Percentiles rank a stretch among this genome's conserved stretches.
phyloP scores from a whole-genome alignment of 805 yeast genomes.

The Metschnikowia shivogae region DNA sequence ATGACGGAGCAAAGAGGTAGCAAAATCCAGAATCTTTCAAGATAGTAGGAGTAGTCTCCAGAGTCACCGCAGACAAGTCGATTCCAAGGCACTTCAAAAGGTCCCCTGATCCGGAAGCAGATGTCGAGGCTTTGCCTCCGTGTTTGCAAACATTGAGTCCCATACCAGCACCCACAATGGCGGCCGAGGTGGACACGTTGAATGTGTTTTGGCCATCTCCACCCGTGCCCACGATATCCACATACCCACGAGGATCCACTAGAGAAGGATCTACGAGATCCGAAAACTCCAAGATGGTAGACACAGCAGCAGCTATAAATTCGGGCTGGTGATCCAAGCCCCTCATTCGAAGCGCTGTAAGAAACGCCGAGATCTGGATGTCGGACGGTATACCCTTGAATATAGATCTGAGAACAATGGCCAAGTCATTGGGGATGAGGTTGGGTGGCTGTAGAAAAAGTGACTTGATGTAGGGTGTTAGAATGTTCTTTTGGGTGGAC shows the following conservation, averaged over 20 bases:
- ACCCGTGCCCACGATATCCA: conserved; percentile 97
- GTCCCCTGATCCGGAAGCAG: conserved; percentile 92
- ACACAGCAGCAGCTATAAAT: conserved; percentile 82
- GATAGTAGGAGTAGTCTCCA: conserved; percentile 55
- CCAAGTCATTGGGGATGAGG: conserved; percentile 61
- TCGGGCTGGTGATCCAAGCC: conserved; percentile 79
- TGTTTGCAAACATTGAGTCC: conserved; percentile 81
- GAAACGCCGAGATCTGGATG: conserved; percentile 71
- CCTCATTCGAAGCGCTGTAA: conserved; percentile 68
- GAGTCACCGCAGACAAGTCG: conserved; percentile 67
- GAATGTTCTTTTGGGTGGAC: conserved; percentile 21
- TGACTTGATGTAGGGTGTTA: conserved; percentile 61
- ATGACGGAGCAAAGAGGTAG: conserved; percentile 87
- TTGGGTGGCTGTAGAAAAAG: conserved; percentile 57
- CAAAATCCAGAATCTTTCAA: conserved; percentile 50
- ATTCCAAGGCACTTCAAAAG: conserved; percentile 76
- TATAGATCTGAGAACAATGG: conserved; percentile 56
- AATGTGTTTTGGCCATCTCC: conserved; percentile 98
- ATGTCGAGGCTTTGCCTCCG: conserved; percentile 96
- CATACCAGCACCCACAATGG: conserved; percentile 92
- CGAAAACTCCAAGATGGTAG: conserved; percentile 64
- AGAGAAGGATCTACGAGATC: conserved; percentile 44
- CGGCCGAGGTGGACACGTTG: conserved; percentile 92
- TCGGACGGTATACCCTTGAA: conserved; percentile 60
- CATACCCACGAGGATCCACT: conserved; percentile 49